Conservation (phyloP, 1,284 basidiomycete genomes). For the Trichosporon sp. region DNA sequence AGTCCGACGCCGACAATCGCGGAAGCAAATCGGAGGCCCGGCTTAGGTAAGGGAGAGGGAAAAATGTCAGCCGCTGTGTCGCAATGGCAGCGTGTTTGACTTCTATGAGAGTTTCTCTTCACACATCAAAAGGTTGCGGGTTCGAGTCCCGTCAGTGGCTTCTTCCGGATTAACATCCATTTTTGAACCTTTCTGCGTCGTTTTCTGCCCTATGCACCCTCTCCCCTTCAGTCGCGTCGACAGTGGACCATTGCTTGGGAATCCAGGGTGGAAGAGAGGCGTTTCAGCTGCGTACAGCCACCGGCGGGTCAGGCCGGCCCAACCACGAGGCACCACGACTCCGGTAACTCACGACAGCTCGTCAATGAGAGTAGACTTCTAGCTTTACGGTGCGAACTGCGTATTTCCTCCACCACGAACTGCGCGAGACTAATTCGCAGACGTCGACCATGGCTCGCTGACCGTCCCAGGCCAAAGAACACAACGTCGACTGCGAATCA, state of each 20-base stretch:
- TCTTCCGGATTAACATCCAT: background rate
- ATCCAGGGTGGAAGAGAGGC: too few species aligned
- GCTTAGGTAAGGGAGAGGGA: too few species aligned
- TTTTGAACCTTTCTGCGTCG: background rate
- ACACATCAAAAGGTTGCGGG: constrained; percentile 24
- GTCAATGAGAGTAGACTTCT: background rate
- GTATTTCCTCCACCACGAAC: background rate
- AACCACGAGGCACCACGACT: background rate
- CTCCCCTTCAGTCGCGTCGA: too few species aligned
- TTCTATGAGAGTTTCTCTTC: constrained; percentile 20
- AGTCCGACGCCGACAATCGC: too few species aligned
- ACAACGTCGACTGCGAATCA: background rate
- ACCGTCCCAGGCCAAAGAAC: background rate
- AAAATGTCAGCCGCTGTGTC: constrained; percentile 10
- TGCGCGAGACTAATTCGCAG: background rate
- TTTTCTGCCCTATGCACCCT: background rate
- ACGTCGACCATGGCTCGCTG: background rate
- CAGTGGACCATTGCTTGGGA: too few species aligned
- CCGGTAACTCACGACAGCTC: background rate
- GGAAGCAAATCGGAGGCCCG: too few species aligned
- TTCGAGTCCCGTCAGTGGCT: constrained; percentile 23
- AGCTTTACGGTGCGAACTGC: background rate
- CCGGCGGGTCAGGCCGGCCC: background rate
- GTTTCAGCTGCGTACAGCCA: too few species aligned
- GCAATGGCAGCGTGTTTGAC: constrained; percentile 24